A percentile compares a stretch with the other conserved stretches of the same genome.
Conservation (phyloP, 306 rosid genomes). For the Rosa rugosa region DNA sequence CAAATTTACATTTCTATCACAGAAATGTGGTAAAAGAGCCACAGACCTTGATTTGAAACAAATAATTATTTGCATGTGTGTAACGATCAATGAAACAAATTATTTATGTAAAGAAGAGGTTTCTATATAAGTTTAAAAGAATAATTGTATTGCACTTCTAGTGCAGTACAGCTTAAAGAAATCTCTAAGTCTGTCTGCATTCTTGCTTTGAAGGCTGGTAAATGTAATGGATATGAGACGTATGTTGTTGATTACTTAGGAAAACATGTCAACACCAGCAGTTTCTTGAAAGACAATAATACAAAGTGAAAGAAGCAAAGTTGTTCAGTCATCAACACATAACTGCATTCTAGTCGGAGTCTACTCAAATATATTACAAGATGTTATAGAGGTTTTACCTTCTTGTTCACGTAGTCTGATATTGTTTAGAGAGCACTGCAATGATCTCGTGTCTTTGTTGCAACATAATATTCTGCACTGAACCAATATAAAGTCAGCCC, state of each 20-base stretch:
- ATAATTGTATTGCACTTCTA: conserved; percentile 30
- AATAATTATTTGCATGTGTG: conserved; percentile 37
- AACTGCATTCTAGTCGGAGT: background rate
- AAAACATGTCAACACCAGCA: conserved; percentile 9
- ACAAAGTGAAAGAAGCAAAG: background rate
- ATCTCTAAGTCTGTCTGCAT: conserved; percentile 2
- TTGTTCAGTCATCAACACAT: background rate
- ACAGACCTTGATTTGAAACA: conserved; percentile 26
- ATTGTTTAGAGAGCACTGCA: background rate
- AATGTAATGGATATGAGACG: background rate
- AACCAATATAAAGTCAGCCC: background rate
- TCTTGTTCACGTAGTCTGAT: conserved; percentile 8
- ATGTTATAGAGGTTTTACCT: conserved; percentile 4
- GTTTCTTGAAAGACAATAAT: background rate
- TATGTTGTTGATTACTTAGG: background rate
- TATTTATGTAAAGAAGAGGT: conserved; percentile 41
- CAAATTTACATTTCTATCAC: conserved; percentile 32
- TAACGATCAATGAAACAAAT: conserved; percentile 33
- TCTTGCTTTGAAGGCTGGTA: conserved; percentile 8
- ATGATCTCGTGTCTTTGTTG: background rate
- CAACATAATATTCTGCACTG: background rate
- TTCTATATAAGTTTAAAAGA: conserved; percentile 21
- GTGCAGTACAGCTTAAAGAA: conserved; percentile 5
- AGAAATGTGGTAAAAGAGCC: conserved; percentile 33
- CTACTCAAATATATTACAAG: background rate